Evolutionary conservation across 78 protist species (phyloP), one percentile per base, ranked within the genome.

Genomic region (Guillardia theta): DNA sequence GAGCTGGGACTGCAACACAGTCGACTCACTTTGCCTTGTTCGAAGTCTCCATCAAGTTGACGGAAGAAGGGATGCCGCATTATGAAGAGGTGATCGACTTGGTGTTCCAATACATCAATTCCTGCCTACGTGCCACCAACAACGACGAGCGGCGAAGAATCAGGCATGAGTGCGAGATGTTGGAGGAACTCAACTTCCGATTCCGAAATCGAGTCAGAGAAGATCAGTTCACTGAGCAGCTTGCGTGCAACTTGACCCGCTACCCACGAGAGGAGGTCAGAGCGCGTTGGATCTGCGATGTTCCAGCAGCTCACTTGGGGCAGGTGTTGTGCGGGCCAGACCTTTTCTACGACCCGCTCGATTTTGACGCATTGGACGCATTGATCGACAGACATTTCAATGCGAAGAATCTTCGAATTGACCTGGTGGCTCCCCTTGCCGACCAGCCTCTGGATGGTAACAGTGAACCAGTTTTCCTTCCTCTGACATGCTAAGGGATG

Each of bases 341-440:
- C 50, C 45, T 78, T 50, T 78, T 78, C 90, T 78, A 24, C 90
- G 90, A 78, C 50, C 90, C 90, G 18, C 53, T 78, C 33, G 90
- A 78, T 50, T 33, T 12, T 36, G 22, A 8, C 50, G 48, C 0
- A 37, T 0, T 78, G 37, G 90, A 78, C 90, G 8, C 33, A 4
- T 18, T 43, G 41, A 37, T 78, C 43, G 90, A 78, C 90, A 5
- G 24, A 36, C 10, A 36, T 50, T 78, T 78, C 90, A 78, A 3
- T 6, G 53, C 90, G 43, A 18, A 19, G 15, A 78, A 78, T 50
- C 48, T 78, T 36, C 90, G 90, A 45, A 43, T 78, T 22, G 41
- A 78, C 48, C 18, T 78, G 30, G 39, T 78, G 21, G 90, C 90
- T 1, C 90, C 90, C 12, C 39, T 64, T 6, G 41, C 80, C 12